Evolutionary conservation across 345 rosid species (phyloP).

Genomic region (Citrus reticulata): DNA sequence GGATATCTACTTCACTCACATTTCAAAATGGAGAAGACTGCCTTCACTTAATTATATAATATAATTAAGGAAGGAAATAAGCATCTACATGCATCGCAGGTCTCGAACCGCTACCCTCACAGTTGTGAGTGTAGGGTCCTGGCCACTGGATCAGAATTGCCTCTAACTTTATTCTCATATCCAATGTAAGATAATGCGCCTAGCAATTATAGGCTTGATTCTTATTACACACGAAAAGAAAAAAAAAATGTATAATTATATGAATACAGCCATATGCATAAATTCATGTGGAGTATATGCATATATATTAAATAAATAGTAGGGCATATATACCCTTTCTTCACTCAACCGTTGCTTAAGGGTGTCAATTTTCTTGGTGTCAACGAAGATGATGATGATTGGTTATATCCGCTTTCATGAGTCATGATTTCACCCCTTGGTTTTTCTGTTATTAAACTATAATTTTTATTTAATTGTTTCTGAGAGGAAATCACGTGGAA

Average conservation of each 20-base stretch:
- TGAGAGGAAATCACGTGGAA: slow-evolving; percentile 38
- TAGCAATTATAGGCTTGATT: not conserved
- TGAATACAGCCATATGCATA: not conserved
- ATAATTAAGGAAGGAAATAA: no score
- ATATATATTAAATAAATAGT: no score
- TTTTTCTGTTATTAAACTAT: not conserved
- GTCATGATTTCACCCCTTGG: not conserved
- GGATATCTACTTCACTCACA: rapidly evolving
- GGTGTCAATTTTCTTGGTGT: slow-evolving; percentile 33
- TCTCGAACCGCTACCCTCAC: no score
- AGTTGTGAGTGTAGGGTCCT: no score
- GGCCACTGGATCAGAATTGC: no score
- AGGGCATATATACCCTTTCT: not conserved
- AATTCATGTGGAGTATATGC: no score
- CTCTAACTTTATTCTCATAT: no score
- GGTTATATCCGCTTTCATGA: slow-evolving; percentile 28
- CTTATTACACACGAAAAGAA: no score
- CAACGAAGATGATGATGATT: slow-evolving; percentile 32
- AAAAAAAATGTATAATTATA: not conserved
- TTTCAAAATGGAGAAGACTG: rapidly evolving
- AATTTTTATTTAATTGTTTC: not conserved
- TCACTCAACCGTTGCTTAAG: slow-evolving; percentile 26
- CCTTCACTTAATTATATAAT: no score
- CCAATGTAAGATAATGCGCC: no score
- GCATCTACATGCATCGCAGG: no score